Conservation (phyloP, 108 stramenopile genomes). For the Cyclotella choctawhatcheeana region DNA sequence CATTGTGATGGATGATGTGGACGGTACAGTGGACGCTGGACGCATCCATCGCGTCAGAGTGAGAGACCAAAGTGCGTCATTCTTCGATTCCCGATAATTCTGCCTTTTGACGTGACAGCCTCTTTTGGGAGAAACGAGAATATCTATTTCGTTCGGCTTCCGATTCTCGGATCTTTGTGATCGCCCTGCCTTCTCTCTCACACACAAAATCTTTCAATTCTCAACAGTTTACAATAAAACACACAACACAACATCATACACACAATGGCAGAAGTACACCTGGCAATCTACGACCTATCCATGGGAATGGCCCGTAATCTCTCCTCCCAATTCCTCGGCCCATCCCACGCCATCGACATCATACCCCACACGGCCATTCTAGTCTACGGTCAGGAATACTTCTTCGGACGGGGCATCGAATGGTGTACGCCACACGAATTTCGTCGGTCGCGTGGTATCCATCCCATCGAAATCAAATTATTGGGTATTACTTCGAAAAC, state of each 20-base stretch:
- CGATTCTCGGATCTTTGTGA: too few species aligned
- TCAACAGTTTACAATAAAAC: too few species aligned
- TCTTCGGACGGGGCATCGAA: slow-evolving; percentile 78
- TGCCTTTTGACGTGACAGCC: too few species aligned
- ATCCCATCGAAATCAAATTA: slow-evolving; percentile 56
- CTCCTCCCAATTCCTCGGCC: slow-evolving; percentile 73
- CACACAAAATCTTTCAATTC: too few species aligned
- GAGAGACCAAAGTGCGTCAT: too few species aligned
- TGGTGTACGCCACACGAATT: slow-evolving; percentile 54
- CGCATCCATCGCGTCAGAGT: too few species aligned
- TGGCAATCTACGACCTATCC: slow-evolving; percentile 80
- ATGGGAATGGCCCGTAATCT: slow-evolving; percentile 71
- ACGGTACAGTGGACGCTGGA: too few species aligned
- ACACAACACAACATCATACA: background rate
- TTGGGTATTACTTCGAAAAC: slow-evolving; percentile 64
- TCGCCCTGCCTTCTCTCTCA: too few species aligned
- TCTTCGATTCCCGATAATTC: too few species aligned
- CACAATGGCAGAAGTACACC: slow-evolving; percentile 53
- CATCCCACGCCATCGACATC: slow-evolving; percentile 69
- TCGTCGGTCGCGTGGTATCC: slow-evolving; percentile 49
- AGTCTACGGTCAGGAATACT: slow-evolving; percentile 74
- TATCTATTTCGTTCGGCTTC: too few species aligned
- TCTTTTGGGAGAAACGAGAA: too few species aligned
- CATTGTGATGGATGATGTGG: too few species aligned
- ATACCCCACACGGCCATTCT: slow-evolving; percentile 79